phyloP scores from a whole-genome alignment of 148 eudicot genomes.

The Spergularia marina region DNA sequence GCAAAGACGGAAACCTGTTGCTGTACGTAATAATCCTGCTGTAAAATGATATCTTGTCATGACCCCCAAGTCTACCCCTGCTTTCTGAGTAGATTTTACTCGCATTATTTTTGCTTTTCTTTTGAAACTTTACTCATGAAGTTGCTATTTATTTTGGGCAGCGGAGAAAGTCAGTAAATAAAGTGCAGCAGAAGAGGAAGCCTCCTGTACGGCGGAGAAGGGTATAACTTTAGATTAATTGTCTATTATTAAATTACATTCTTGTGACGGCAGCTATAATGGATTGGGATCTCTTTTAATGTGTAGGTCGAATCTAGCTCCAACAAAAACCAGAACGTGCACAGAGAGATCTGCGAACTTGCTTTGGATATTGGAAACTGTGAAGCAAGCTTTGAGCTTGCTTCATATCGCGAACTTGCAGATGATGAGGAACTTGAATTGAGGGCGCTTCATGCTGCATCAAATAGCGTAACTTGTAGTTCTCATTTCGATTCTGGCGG shows the following conservation, averaged over 20 bases:
- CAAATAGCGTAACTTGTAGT: constrained; percentile 63
- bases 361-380: constrained; percentile 42
- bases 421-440: constrained; percentile 99
- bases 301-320: constrained; percentile 43
- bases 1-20: constrained; percentile 44
- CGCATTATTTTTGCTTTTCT: not conserved
- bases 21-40: constrained; percentile 42
- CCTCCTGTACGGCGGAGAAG: constrained; percentile 41
- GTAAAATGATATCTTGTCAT: not conserved
- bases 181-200: constrained; percentile 52
- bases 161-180: constrained; percentile 46
- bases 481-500: constrained; percentile 64
- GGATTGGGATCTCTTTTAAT: constrained; percentile 19
- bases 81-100: constrained; percentile 13
- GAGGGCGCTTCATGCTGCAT: constrained; percentile 65
- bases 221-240: constrained; percentile 34
- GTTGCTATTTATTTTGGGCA: constrained; percentile 5
- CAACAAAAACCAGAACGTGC: constrained; percentile 42
- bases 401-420: constrained; percentile 40
- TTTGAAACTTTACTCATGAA: constrained; percentile 8
- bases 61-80: not conserved
- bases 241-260: constrained; percentile 2
- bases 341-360: constrained; percentile 63
- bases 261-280: constrained; percentile 11
- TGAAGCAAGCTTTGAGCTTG: constrained; percentile 42